Evolutionary conservation across 1,284 basidiomycete genomes (phyloP).

Genomic region (Cutaneotrichosporon sp.): DNA sequence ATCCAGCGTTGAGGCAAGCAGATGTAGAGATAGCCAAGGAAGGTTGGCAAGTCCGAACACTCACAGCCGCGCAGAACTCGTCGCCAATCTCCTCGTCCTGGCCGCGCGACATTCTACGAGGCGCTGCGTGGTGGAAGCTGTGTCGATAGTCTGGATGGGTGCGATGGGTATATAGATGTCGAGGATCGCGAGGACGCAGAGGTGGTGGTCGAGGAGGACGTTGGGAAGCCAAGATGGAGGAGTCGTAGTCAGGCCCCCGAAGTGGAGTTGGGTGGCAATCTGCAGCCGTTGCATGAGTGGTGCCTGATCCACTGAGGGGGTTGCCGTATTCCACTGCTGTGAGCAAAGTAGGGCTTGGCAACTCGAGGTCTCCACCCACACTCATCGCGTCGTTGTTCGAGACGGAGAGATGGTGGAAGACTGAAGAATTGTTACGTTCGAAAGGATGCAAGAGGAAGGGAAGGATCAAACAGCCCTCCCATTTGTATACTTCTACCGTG

Average conservation of each 20-base stretch:
- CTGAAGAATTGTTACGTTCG: not conserved
- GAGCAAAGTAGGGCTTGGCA: not conserved
- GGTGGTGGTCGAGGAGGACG: not conserved
- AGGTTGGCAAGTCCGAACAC: not conserved
- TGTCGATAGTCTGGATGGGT: not conserved
- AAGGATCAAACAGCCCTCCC: too few relatives aligned
- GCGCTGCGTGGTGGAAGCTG: not conserved
- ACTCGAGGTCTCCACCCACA: not conserved
- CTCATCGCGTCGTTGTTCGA: not conserved
- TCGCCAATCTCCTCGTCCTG: slow-evolving; percentile 5
- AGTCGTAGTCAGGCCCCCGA: not conserved
- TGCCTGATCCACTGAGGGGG: not conserved
- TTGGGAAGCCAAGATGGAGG: not conserved
- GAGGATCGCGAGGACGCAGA: not conserved
- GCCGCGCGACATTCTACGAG: not conserved
- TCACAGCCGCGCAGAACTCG: slow-evolving; percentile 7
- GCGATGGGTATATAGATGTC: not conserved
- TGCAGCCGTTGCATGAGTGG: not conserved
- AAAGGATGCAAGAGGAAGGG: not conserved
- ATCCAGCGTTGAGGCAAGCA: too few relatives aligned
- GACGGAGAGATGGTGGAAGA: not conserved
- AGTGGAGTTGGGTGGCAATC: slow-evolving; percentile 1
- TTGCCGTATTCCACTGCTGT: not conserved
- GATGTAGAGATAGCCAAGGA: not conserved
- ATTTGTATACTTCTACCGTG: too few relatives aligned